Base-by-base conservation (phyloP, 352 stramenopile genomes). In the Globisporangium splendens region DNA sequence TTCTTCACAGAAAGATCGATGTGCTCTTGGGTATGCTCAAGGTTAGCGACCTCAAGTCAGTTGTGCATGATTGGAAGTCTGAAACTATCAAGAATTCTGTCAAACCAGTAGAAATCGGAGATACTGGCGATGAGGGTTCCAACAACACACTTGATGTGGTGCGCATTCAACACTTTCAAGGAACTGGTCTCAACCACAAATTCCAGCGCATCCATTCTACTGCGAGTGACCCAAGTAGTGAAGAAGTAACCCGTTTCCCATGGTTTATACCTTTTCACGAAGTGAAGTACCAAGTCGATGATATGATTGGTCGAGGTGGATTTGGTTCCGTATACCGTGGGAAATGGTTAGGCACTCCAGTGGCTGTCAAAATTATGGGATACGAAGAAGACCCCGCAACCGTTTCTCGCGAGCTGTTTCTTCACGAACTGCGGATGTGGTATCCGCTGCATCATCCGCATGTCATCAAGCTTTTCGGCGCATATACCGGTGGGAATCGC, bases 361-460 rank as follows among this genome's bases (percentile, higher is more conserved):
- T 62, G 12, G 56, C 50, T 35, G n/a, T 62, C 46, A 56, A 62
- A 28, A 44, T 21, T 46, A 54, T 56, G 48, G 46, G 8, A 15
- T 43, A 42, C 44, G 33, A 54, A 39, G 44, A 42, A 20, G 21
- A 20, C 15, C 14, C 51, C 2, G 3, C 14, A 8, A 18, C 14
- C 6, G 50, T 18, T 43, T 14, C 24, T 1, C 43, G 51, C 6
- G 54, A 44, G 8, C 43, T 52, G 1, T 53, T 59, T 46, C 44
- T 59, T 13, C 54, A 59, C 20, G 54, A 59, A 11, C 33, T 59
- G 22, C 54, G 24, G 14, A 20, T 62, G 10, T 62, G 56, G 56
- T 43, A 33, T 24, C 35, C 24, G 13, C 22, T 62, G 38, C 31
- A 24, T 3, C 56, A 62, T 20, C 46, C 56, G 0, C 41, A 62